Base-by-base conservation (phyloP, 2,329 filamentous ascomycete genomes). In the Dendrostoma leiphaemia region DNA sequence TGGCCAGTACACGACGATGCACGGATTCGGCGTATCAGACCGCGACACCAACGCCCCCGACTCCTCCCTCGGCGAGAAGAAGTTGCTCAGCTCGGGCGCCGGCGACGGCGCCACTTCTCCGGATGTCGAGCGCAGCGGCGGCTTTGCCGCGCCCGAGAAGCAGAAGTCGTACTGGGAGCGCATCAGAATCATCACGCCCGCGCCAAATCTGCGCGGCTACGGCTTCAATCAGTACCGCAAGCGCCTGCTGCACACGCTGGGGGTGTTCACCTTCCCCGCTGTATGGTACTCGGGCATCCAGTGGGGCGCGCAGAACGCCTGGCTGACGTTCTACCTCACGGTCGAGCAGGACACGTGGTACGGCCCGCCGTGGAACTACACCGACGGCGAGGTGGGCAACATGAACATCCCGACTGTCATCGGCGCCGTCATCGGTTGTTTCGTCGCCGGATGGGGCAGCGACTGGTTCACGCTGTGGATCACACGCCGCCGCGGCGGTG, bases 161-260 rank as follows among this genome's bases (percentile, higher is more conserved):
- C 69, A 67, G 34, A 82, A 78, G 62, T 72, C 75, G 0, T 84
- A 84, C 67, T 74, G 73, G 69, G 70, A 83, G 61, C 76, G 79
- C 24, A 82, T 84, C 48, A 74, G 73, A 9, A 63, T 82, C 45
- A 79, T 84, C 57, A 84, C 81, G 0, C 80, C 76, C 0, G 77
- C 80, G 0, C 76, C 76, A 2, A 83, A 81, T 51, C 62, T 83
- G 48, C 71, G 71, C 17, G 81, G 81, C 2, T 71, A 72, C 0
- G 81, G 81, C 6, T 72, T 79, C 57, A 76, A 72, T 60, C 81
- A 84, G 61, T 84, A 83, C 59, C 64, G 74, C 26, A 63, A 69
- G 37, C 79, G 80, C 2, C 69, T 84, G 2, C 77, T 76, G 60
- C 77, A 83, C 59, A 83, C 78, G 0, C 67, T 83, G 48, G 55